Evolutionary conservation across 768 basidiomycete genomes (phyloP).

Genomic region (Heimioporus sp.): DNA sequence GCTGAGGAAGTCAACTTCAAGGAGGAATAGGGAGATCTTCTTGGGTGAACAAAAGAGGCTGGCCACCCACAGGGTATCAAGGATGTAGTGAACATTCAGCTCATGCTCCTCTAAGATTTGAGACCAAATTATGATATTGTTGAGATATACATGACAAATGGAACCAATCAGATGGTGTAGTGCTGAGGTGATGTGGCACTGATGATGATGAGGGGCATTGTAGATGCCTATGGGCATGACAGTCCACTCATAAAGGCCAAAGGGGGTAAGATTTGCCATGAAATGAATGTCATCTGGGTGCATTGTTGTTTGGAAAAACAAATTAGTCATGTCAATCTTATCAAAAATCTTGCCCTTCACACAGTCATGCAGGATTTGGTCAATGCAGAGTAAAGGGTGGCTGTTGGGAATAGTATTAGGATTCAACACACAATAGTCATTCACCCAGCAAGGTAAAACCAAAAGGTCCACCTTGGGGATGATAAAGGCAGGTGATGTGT

Average conservation of each 20-base stretch:
- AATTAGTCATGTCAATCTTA: too few species aligned
- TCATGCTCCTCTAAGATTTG: background rate
- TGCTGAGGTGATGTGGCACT: too few species aligned
- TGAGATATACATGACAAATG: background rate
- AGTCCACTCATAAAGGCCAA: too few species aligned
- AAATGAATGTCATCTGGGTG: too few species aligned
- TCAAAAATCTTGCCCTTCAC: too few species aligned
- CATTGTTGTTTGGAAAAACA: too few species aligned
- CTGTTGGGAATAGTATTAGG: background rate
- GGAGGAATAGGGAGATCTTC: background rate
- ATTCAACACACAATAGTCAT: background rate
- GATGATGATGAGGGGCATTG: too few species aligned
- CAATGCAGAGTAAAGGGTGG: background rate
- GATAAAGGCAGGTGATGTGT: background rate
- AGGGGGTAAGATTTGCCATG: too few species aligned
- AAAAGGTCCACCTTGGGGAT: background rate
- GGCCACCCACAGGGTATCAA: background rate
- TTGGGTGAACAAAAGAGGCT: background rate
- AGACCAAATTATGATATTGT: constrained; percentile 1
- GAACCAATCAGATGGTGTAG: too few species aligned
- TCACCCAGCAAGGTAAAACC: background rate
- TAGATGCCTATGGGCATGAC: too few species aligned
- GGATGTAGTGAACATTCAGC: background rate
- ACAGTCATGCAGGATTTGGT: too few species aligned
- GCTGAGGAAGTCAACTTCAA: too few species aligned